A percentile compares a stretch with the other conserved stretches of the same genome.
These are phyloP conservation scores for Candida smagusa DNA, from an alignment of 1,139 yeast genomes.

Conservation along the genomic window DNA sequence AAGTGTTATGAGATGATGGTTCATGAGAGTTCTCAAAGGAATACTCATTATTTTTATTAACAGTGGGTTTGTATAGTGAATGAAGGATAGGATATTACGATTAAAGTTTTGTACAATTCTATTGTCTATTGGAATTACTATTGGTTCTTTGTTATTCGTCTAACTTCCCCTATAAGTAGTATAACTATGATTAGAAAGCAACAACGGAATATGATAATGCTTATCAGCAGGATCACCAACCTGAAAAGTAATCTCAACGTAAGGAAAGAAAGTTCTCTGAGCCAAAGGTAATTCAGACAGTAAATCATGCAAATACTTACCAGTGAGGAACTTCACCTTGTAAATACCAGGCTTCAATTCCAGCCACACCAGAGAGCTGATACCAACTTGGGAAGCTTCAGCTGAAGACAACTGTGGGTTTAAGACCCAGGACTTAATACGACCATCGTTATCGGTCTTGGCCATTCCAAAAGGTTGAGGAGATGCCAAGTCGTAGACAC, in stretches of 20 bases:
- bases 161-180: constrained; percentile 84
- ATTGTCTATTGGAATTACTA: no score
- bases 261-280: constrained; percentile 69
- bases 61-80: neutral
- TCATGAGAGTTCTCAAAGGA: constrained; percentile 47
- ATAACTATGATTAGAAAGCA: constrained; percentile 79
- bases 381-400: constrained; percentile 28
- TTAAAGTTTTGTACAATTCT: no score
- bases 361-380: constrained; percentile 34
- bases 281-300: constrained; percentile 12
- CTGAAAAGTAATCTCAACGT: constrained; percentile 71
- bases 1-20: constrained; percentile 57
- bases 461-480: constrained; percentile 55
- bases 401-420: constrained; percentile 32
- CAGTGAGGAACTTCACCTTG: constrained; percentile 72
- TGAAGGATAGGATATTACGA: no score
- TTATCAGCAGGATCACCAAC: constrained; percentile 64
- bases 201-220: constrained; percentile 84
- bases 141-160: neutral
- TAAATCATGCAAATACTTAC: constrained; percentile 51
- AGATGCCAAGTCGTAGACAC: constrained; percentile 22
- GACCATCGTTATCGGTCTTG: constrained; percentile 73
- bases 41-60: constrained; percentile 52
- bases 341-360: constrained; percentile 57
- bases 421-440: constrained; percentile 65